phyloP scores from a whole-genome alignment of 208 protist species.

The Acanthamoeba divionensis region DNA sequence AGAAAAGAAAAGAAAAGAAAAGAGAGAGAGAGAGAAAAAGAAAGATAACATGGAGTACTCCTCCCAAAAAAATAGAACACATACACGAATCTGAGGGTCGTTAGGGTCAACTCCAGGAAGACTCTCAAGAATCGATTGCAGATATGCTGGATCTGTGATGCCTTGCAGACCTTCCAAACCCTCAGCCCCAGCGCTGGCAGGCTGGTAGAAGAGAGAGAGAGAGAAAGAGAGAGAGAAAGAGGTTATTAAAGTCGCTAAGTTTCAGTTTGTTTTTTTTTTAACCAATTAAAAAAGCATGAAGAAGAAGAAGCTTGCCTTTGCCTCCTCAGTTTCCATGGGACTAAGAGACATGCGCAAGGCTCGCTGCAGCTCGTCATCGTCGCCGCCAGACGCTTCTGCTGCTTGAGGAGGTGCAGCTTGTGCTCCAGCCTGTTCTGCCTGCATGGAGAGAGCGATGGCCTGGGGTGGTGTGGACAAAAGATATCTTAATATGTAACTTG shows the following conservation, averaged over 20 bases:
- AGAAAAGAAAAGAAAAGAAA: not conserved
- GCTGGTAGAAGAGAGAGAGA: too few species aligned
- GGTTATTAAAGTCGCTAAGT: too few species aligned
- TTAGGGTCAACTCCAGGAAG: not conserved
- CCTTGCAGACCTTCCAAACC: too few species aligned
- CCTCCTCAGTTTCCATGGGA: not conserved
- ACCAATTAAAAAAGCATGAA: too few species aligned
- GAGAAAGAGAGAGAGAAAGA: too few species aligned
- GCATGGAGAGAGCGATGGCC: constrained; percentile 43
- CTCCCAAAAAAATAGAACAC: too few species aligned
- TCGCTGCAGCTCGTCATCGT: not conserved
- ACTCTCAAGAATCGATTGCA: not conserved
- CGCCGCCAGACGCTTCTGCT: not conserved
- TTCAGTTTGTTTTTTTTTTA: too few species aligned
- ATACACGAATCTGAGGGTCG: constrained; percentile 21
- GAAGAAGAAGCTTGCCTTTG: too few species aligned
- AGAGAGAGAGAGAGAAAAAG: not conserved
- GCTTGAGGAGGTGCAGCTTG: not conserved
- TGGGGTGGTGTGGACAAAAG: too few species aligned
- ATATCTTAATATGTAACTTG: too few species aligned
- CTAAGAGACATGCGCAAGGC: not conserved
- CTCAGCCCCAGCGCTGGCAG: too few species aligned
- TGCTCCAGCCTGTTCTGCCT: not conserved
- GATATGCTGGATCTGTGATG: not conserved
- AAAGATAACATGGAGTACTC: not conserved